Base-by-base conservation (phyloP, 2,329 filamentous ascomycete genomes). In the Xylaria sp. region DNA sequence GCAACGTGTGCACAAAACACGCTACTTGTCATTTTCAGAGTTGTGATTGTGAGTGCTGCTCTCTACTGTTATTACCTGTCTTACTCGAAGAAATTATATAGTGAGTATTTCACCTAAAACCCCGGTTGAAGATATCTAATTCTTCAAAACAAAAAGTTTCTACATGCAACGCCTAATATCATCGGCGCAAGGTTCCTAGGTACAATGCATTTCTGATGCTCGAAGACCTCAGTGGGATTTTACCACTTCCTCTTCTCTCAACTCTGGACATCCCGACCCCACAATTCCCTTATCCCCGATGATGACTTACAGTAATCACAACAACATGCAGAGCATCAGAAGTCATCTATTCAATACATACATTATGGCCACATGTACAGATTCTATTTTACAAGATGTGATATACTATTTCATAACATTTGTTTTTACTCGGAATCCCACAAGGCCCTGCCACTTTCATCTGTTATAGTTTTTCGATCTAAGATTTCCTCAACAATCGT, bases 401-500 rank as follows among this genome's bases (percentile, higher is more conserved):
- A 44, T 31, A 59, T 49, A 40, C 51, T 51, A 59, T 58, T 63
- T 49, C 63, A 60, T 49, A 17, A 23, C 23, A 42, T 51, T 42
- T 20, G 31, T 13, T 15, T 28, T 44, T 66, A 66, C 6, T 70
- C 63, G 1, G 10, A 56, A 6, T 78, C 38, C 83, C 84, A 85
- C 62, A 73, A 72, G 3, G 78, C 81, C 69, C 81, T 80, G 64
- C 83, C 87, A 42, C 84, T 74, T 11, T 77, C 77, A 40, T 83
- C 80, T n/a, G 78, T 77, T 36, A 73, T 79, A 10, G 89, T 90
- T 79, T 89, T 92, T 76, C 92, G 86, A 31, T 78, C 76, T 71
- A 94, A 74, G 33, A 94, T 89, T 78, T 94, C 92, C 59, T 84
- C 76, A 4, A 93, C 89, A 66, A 94, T 88, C 77, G 88, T 85